These are phyloP conservation scores for Sporobolomyces phaffii DNA, from an alignment of 768 basidiomycete genomes.

Conservation along the genomic window DNA sequence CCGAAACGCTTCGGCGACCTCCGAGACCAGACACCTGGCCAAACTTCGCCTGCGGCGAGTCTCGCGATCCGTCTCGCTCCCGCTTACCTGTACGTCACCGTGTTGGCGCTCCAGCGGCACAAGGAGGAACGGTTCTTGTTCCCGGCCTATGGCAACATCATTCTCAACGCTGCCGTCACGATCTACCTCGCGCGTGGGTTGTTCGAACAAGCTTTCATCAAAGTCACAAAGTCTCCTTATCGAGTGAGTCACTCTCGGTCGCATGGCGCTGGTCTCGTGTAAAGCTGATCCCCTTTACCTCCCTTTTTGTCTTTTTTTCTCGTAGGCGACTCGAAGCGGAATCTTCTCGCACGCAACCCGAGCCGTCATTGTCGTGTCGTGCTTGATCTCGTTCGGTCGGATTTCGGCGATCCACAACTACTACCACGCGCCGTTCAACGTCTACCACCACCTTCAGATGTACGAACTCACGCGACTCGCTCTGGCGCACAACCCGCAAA, in stretches of 20 bases:
- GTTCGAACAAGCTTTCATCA: slow-evolving; percentile 71
- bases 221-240: slow-evolving; percentile 75
- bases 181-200: slow-evolving; percentile 79
- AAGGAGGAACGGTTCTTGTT: slow-evolving; percentile 99
- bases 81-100: slow-evolving; percentile 80
- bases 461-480: slow-evolving; percentile 68
- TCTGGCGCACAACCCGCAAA: slow-evolving; percentile 39
- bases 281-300: slow-evolving; percentile 3
- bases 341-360: slow-evolving; percentile 73
- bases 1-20: slow-evolving; percentile 61
- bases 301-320: too few species aligned
- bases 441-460: slow-evolving; percentile 65
- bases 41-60: slow-evolving; percentile 66
- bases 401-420: slow-evolving; percentile 76
- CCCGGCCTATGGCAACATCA: slow-evolving; percentile 81
- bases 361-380: slow-evolving; percentile 60
- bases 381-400: slow-evolving; percentile 68
- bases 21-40: slow-evolving; percentile 49
- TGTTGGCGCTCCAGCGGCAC: slow-evolving; percentile 75
- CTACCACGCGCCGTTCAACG: slow-evolving; percentile 79
- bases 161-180: slow-evolving; percentile 88
- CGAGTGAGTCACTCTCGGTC: slow-evolving; percentile 53
- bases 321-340: slow-evolving; percentile 66
- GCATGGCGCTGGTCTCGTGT: not conserved
- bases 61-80: slow-evolving; percentile 74